Evolutionary conservation across 441 rosid species (phyloP).

Genomic region (Mallotus repandus): DNA sequence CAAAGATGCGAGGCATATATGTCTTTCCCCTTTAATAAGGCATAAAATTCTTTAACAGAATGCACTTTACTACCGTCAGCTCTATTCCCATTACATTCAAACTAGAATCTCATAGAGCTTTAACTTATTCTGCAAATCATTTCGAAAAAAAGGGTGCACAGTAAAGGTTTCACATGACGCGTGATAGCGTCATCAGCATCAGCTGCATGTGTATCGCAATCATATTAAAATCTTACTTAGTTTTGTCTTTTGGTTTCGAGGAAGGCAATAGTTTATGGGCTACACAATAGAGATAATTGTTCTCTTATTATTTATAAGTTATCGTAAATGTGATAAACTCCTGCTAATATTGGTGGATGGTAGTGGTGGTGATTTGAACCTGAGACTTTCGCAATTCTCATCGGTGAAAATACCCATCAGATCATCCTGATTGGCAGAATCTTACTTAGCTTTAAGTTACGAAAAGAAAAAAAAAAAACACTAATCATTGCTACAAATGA

Average conservation of each 20-base stretch:
- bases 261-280: no score
- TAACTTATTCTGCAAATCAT: constrained; percentile 32
- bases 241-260: neutral
- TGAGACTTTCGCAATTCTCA: no score
- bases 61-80: constrained; percentile 7
- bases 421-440: no score
- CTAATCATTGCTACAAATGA: constrained; percentile 19
- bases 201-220: constrained; percentile 15
- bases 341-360: no score
- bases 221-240: constrained; percentile 30
- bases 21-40: neutral
- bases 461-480: neutral
- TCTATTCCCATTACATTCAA: constrained; percentile 18
- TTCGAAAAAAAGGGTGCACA: constrained; percentile 2
- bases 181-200: constrained; percentile 23
- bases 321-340: no score
- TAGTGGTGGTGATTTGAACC: no score
- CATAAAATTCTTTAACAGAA: constrained; percentile 5
- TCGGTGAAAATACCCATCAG: no score
- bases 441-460: no score
- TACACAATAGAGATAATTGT: no score
- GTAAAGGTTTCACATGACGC: constrained; percentile 1
- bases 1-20: constrained; percentile 16
- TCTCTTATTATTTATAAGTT: no score
- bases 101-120: constrained; percentile 30